Conservation (phyloP, 257 asterid species). For the Capsicum rhomboideum region DNA sequence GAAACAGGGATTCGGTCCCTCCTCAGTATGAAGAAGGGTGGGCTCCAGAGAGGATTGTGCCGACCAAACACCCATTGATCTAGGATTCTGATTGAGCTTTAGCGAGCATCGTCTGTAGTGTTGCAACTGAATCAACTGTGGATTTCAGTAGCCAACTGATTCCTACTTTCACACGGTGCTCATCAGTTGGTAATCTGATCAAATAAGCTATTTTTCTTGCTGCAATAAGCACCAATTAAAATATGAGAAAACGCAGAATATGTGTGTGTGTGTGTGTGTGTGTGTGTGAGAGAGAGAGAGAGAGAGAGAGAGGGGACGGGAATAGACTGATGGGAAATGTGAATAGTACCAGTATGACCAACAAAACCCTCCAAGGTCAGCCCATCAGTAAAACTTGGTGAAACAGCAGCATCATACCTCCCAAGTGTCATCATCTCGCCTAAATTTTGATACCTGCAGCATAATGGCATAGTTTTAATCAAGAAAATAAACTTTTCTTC, state of each 20-base stretch:
- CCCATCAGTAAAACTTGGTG: slow-evolving; percentile 82
- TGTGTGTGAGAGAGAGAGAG: no score
- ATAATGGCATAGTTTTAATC: not conserved
- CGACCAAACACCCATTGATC: not conserved
- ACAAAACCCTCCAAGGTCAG: slow-evolving; percentile 81
- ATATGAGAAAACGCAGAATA: not conserved
- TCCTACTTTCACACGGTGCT: slow-evolving; percentile 87
- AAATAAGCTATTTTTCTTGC: slow-evolving; percentile 88
- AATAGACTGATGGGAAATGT: not conserved
- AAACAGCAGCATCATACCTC: slow-evolving; percentile 71
- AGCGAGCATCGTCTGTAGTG: slow-evolving; percentile 49
- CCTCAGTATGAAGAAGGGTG: not conserved
- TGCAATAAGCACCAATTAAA: slow-evolving; percentile 23
- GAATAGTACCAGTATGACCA: slow-evolving; percentile 75
- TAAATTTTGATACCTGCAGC: slow-evolving; percentile 71
- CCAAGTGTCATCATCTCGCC: slow-evolving; percentile 99
- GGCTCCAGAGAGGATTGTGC: not conserved
- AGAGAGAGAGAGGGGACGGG: not conserved
- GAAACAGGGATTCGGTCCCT: not conserved
- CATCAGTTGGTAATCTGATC: slow-evolving; percentile 77
- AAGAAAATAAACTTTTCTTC: not conserved
- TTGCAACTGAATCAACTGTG: slow-evolving; percentile 73
- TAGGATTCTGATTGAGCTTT: slow-evolving; percentile 49
- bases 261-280: no score
- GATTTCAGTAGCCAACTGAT: slow-evolving; percentile 84